Conservation (phyloP, 116 monocot species). For the Iris pallida region DNA sequence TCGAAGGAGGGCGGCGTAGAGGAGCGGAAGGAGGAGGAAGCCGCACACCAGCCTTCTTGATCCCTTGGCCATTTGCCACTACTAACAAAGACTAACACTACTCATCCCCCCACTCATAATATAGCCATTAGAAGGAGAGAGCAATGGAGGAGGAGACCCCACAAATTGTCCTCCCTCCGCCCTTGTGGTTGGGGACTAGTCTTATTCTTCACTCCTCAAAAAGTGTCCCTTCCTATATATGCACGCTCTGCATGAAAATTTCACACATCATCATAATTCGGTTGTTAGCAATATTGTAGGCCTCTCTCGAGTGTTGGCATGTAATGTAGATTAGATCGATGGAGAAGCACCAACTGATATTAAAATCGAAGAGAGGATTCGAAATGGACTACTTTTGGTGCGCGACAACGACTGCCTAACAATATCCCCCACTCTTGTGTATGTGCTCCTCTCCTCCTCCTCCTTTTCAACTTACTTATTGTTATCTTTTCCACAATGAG, state of each 20-base stretch:
- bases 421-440: not conserved
- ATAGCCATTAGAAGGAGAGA: not conserved
- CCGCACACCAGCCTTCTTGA: slow-evolving; percentile 2
- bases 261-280: not conserved
- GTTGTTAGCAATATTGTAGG: not conserved
- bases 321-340: too few relatives aligned
- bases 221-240: not conserved
- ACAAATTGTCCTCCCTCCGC: not conserved
- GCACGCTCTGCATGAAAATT: slow-evolving; percentile 9
- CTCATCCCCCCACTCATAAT: not conserved
- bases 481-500: too few relatives aligned
- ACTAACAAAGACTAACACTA: not conserved
- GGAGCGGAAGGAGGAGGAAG: slow-evolving; percentile 2
- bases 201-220: not conserved
- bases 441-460: too few relatives aligned
- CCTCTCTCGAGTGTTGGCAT: too few relatives aligned
- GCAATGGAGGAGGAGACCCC: not conserved
- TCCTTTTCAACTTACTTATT: too few relatives aligned
- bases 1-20: not conserved
- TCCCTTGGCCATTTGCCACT: slow-evolving; percentile 5
- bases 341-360: not conserved
- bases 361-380: not conserved
- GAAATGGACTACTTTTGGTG: not conserved
- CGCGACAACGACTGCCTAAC: not conserved
- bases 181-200: not conserved